Conservation (phyloP, 1,284 basidiomycete genomes). For the Cutaneotrichosporon dermatis region DNA sequence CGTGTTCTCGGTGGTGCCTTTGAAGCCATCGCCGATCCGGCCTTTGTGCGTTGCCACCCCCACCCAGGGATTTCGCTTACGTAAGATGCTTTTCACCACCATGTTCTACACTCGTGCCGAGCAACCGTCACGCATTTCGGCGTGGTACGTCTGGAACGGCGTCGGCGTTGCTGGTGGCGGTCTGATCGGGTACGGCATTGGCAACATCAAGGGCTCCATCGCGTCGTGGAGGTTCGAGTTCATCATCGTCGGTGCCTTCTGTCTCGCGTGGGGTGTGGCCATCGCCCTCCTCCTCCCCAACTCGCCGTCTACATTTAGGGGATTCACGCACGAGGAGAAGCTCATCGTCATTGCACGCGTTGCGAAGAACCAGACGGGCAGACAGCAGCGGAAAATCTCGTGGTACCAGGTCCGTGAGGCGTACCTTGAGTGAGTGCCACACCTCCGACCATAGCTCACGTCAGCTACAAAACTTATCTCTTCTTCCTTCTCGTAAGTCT, state of each 20-base stretch:
- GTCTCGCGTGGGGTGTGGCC: conserved; percentile 39
- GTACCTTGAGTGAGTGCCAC: conserved; percentile 30
- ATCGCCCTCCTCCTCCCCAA: conserved; percentile 43
- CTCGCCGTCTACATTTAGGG: conserved; percentile 40
- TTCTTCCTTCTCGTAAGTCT: conserved; percentile 41
- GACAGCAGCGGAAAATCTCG: conserved; percentile 49
- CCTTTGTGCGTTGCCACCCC: conserved; percentile 8
- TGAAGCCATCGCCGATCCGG: conserved; percentile 51
- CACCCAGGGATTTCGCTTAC: neutral
- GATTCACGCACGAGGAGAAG: conserved; percentile 48
- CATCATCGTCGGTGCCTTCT: conserved; percentile 45
- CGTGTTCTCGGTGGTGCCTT: conserved; percentile 51
- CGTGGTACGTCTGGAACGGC: conserved; percentile 48
- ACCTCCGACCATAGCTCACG: conserved; percentile 19
- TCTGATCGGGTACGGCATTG: conserved; percentile 37
- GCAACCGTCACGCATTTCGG: conserved; percentile 43
- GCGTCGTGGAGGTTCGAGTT: conserved; percentile 49
- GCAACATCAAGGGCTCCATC: conserved; percentile 46
- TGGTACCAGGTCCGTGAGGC: conserved; percentile 49
- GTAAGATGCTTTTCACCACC: conserved; percentile 38
- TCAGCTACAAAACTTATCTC: conserved; percentile 33
- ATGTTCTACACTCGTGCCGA: conserved; percentile 46
- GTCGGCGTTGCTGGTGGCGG: conserved; percentile 46
- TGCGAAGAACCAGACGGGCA: conserved; percentile 47
- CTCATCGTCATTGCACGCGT: conserved; percentile 49